Conservation (phyloP, 257 asterid species). For the Fraxinus anomala region DNA sequence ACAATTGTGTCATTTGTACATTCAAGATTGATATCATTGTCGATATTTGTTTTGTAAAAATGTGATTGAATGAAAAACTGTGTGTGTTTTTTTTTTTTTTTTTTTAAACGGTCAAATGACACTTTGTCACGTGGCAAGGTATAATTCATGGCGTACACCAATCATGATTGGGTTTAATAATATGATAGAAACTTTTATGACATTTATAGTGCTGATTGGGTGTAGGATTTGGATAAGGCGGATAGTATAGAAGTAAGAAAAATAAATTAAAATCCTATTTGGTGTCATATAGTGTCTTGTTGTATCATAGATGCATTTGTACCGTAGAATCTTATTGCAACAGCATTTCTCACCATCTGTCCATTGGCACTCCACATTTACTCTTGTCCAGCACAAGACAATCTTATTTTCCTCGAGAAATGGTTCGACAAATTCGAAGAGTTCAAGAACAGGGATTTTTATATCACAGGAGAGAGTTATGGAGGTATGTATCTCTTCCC, state of each 20-base stretch:
- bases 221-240: neutral
- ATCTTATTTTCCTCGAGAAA: constrained; percentile 48
- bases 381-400: constrained; percentile 46
- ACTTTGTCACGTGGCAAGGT: no score
- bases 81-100: no score
- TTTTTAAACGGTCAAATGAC: no score
- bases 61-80: no score
- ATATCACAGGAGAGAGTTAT: constrained; percentile 58
- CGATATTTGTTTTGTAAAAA: no score
- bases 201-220: neutral
- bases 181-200: neutral
- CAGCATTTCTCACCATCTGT: neutral
- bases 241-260: no score
- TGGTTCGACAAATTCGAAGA: constrained; percentile 50
- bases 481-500: constrained; percentile 39
- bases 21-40: no score
- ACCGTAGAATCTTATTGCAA: neutral
- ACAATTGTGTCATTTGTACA: no score
- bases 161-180: neutral
- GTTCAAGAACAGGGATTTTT: constrained; percentile 44
- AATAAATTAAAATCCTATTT: no score
- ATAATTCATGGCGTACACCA: no score
- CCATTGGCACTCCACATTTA: neutral
- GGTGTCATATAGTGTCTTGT: neutral
- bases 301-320: neutral